Conservation (phyloP, 106 monocot genomes). For the Acorus gramineus region DNA sequence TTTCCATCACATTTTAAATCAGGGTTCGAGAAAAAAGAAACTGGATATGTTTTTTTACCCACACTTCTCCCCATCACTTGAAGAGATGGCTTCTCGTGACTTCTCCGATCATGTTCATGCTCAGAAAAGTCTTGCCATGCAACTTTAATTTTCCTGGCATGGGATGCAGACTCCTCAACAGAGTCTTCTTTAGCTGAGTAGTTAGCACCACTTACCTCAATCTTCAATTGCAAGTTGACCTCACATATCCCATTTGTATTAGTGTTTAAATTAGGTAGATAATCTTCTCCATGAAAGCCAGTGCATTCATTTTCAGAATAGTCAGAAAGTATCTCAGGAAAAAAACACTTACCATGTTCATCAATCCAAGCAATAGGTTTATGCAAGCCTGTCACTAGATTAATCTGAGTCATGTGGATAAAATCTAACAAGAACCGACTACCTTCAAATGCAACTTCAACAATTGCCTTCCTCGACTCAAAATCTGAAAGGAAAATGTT, state of each 20-base stretch:
- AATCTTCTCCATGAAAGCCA: constrained; percentile 3
- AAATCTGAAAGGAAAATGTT: constrained; percentile 34
- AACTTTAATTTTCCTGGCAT: no score
- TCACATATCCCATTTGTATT: constrained; percentile 27
- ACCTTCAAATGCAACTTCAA: constrained; percentile 28
- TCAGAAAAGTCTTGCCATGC: no score
- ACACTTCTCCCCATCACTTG: no score
- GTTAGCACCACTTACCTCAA: constrained; percentile 21
- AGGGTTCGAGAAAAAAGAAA: no score
- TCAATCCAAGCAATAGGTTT: constrained; percentile 56
- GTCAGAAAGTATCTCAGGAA: constrained; percentile 24
- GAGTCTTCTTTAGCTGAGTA: constrained; percentile 2
- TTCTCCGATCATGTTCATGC: no score
- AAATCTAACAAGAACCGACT: constrained; percentile 59
- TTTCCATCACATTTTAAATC: no score
- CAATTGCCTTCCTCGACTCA: constrained; percentile 42
- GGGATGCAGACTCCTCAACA: no score
- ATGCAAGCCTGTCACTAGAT: constrained; percentile 28
- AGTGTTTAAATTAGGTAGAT: constrained; percentile 9
- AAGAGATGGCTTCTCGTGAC: no score
- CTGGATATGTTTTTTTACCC: no score
- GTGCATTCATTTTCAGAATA: constrained; percentile 11
- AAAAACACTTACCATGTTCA: constrained; percentile 28
- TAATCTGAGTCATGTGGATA: constrained; percentile 58
- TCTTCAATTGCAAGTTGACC: constrained; percentile 7